Percentiles rank a stretch among this genome's conserved stretches.
phyloP scores from a whole-genome alignment of 139 green algal species.

The Closterium sp. region DNA sequence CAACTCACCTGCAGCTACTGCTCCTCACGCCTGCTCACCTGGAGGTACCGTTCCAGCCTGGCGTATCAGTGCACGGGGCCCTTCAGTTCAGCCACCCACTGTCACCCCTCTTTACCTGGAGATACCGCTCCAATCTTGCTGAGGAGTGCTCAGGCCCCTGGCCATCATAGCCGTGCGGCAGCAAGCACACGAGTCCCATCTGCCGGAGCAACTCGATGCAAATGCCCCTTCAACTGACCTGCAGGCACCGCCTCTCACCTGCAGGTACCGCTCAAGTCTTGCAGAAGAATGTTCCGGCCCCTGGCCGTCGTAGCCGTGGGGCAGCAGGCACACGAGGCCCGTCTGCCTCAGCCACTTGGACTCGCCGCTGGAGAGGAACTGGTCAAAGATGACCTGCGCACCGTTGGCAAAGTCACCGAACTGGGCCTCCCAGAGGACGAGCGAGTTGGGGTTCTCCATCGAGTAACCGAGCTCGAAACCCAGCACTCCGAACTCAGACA shows the following conservation, averaged over 20 bases:
- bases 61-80: no score
- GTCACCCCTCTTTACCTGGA: slow-evolving; percentile 51
- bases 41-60: no score
- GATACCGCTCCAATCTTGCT: slow-evolving; percentile 75
- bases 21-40: not conserved
- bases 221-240: no score
- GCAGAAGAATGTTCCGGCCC: slow-evolving; percentile 79
- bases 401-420: slow-evolving; percentile 92
- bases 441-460: slow-evolving; percentile 94
- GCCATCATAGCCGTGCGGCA: slow-evolving; percentile 93
- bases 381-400: slow-evolving; percentile 81
- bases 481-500: slow-evolving; percentile 94
- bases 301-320: slow-evolving; percentile 91
- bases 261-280: slow-evolving; percentile 75
- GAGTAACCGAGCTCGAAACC: slow-evolving; percentile 98
- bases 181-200: slow-evolving; percentile 71
- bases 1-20: no score
- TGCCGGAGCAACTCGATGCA: slow-evolving; percentile 76
- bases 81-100: no score
- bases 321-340: slow-evolving; percentile 77
- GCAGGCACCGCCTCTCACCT: slow-evolving; percentile 31
- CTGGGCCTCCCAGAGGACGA: slow-evolving; percentile 85
- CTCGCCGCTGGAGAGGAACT: slow-evolving; percentile 74
- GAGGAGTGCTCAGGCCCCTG: slow-evolving; percentile 77
- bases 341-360: slow-evolving; percentile 76